phyloP scores from a whole-genome alignment of 192 early-diverging fungal species.

The Backusella tuberculispora region DNA sequence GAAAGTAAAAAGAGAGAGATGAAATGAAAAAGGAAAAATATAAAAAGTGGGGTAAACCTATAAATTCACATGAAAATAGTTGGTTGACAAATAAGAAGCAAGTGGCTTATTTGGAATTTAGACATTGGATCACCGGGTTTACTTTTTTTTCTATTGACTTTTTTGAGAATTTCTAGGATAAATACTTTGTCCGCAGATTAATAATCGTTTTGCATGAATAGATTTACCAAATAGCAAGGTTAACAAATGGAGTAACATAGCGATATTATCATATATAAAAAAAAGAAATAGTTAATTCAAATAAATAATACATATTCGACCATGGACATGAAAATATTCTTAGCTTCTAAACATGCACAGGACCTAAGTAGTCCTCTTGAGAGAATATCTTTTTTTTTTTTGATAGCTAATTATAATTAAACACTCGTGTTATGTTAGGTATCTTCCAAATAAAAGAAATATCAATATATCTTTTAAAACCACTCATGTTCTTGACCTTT shows the following conservation, averaged over 20 bases:
- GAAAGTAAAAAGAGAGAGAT: constrained; percentile 16
- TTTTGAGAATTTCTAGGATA: not conserved
- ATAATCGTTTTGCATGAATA: not conserved
- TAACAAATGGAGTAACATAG: not conserved
- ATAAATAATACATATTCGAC: too few relatives aligned
- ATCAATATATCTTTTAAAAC: too few relatives aligned
- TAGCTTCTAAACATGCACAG: too few relatives aligned
- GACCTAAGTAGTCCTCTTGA: too few relatives aligned
- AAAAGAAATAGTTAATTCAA: too few relatives aligned
- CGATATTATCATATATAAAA: too few relatives aligned
- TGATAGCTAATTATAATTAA: too few relatives aligned
- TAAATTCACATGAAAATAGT: constrained; percentile 14
- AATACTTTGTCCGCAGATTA: not conserved
- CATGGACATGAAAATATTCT: too few relatives aligned
- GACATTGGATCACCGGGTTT: not conserved
- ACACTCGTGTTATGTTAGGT: too few relatives aligned
- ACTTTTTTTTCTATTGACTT: not conserved
- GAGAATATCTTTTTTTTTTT: too few relatives aligned
- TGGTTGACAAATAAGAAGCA: not conserved
- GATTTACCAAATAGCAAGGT: not conserved
- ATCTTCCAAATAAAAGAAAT: too few relatives aligned
- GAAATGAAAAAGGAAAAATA: constrained; percentile 21
- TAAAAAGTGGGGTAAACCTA: not conserved
- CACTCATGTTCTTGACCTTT: too few relatives aligned
- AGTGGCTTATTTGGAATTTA: constrained; percentile 15